These are phyloP conservation scores for Cyphellophora attinorum DNA, from an alignment of 2,329 filamentous ascomycete species.

Conservation along the genomic window DNA sequence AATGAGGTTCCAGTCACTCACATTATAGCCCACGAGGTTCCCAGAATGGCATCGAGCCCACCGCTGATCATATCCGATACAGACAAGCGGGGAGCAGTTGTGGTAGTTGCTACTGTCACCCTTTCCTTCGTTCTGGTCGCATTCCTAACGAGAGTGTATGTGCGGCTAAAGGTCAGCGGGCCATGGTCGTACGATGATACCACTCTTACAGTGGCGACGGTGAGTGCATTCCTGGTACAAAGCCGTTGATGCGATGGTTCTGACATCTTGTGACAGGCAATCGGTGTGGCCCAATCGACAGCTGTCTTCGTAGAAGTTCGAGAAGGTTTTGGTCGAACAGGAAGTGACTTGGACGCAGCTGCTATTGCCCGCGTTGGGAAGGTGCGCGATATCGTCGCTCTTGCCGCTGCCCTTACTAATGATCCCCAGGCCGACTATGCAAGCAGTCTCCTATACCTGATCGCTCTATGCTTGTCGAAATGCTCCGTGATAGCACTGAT, in stretches of 20 bases:
- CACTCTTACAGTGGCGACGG: conserved; percentile 22
- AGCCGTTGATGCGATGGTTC: conserved; percentile 11
- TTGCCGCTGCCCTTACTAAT: neutral
- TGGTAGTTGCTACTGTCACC: conserved; percentile 28
- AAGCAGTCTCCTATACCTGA: conserved; percentile 32
- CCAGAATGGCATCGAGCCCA: conserved; percentile 21
- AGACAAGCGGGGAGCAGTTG: conserved; percentile 31
- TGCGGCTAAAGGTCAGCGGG: conserved; percentile 23
- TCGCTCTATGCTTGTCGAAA: conserved; percentile 34
- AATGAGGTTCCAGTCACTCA: too few species aligned
- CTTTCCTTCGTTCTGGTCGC: conserved; percentile 29
- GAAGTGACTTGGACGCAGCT: conserved; percentile 13
- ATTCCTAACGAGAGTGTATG: conserved; percentile 29
- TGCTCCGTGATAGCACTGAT: conserved; percentile 33
- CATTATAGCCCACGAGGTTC: conserved; percentile 6
- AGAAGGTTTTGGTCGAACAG: conserved; percentile 30
- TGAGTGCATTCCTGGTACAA: conserved; percentile 9
- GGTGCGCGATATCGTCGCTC: conserved; percentile 16
- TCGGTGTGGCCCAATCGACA: conserved; percentile 27
- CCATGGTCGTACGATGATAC: conserved; percentile 25
- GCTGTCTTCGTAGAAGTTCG: conserved; percentile 27
- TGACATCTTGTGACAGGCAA: conserved; percentile 18
- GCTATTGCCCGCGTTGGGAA: conserved; percentile 23
- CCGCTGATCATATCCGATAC: conserved; percentile 24
- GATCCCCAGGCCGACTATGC: conserved; percentile 25